A percentile compares a stretch with the other conserved stretches of the same genome.
Conservation (phyloP, 1,139 yeast genomes). For the Sugiyamaella castrensis region DNA sequence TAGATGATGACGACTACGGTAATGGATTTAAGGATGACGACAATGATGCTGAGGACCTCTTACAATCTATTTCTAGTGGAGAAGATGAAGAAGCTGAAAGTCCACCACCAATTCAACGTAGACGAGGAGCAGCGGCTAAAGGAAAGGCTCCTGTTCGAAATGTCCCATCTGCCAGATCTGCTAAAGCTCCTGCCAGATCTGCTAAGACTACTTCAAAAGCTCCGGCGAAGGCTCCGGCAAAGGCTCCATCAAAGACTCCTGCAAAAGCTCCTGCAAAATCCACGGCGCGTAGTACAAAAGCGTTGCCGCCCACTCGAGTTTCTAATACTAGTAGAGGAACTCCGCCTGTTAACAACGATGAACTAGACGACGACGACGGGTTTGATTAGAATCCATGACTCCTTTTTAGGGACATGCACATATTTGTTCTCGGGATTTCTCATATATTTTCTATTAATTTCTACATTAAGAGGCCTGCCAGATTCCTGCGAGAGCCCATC, state of each 20-base stretch:
- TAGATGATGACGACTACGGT: neutral
- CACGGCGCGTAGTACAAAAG: neutral
- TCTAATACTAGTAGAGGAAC: neutral
- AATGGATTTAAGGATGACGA: neutral
- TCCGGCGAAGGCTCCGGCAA: neutral
- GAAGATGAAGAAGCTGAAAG: neutral
- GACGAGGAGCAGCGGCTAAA: neutral
- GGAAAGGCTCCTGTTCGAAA: neutral
- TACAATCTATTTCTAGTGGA: neutral
- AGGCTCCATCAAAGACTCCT: neutral
- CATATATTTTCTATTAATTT: too few species aligned
- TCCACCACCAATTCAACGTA: neutral
- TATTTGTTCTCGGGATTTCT: too few species aligned
- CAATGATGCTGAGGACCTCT: neutral
- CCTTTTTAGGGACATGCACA: too few species aligned
- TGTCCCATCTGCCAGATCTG: neutral
- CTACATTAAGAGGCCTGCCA: too few species aligned
- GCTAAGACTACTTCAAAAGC: neutral
- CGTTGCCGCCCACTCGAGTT: neutral
- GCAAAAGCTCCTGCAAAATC: neutral
- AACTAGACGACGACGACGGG: neutral
- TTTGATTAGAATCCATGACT: neutral
- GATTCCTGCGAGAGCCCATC: too few species aligned
- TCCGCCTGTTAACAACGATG: neutral
- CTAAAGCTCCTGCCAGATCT: neutral